phyloP scores from a whole-genome alignment of 192 early-diverging fungal genomes.

The Umbelopsis ramanniana region DNA sequence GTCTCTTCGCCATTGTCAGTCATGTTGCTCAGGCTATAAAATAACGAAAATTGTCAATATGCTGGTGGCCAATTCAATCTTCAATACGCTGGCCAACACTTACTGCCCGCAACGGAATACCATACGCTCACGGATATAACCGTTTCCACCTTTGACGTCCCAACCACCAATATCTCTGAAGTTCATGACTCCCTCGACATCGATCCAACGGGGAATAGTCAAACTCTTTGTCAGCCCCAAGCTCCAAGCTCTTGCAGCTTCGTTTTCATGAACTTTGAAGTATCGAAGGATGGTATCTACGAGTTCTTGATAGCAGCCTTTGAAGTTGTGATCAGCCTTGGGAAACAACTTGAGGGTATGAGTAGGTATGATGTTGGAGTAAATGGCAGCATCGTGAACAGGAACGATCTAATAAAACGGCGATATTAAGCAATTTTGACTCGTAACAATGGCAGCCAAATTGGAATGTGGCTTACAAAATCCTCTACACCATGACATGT shows the following conservation, averaged over 20 bases:
- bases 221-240: slow-evolving; percentile 17
- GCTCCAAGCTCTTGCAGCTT: slow-evolving; percentile 9
- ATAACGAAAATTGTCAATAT: background rate
- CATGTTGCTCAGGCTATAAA: slow-evolving; percentile 47
- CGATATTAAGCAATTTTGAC: background rate
- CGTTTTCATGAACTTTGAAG: slow-evolving; percentile 38
- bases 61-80: slow-evolving; percentile 9
- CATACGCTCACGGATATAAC: slow-evolving; percentile 51
- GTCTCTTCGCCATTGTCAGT: slow-evolving; percentile 48
- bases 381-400: slow-evolving; percentile 47
- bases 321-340: slow-evolving; percentile 53
- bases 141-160: slow-evolving; percentile 48
- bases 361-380: slow-evolving; percentile 42
- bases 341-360: slow-evolving; percentile 50
- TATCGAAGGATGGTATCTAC: slow-evolving; percentile 37
- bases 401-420: slow-evolving; percentile 46
- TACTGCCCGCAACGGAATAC: slow-evolving; percentile 60
- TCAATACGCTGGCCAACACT: background rate
- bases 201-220: slow-evolving; percentile 45
- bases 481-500: slow-evolving; percentile 57
- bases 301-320: slow-evolving; percentile 40
- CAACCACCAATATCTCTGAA: slow-evolving; percentile 63
- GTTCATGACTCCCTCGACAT: slow-evolving; percentile 59
- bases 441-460: background rate
- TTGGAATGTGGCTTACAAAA: slow-evolving; percentile 37